Conservation (phyloP, 805 yeast genomes). For the Pichia nakasei region DNA sequence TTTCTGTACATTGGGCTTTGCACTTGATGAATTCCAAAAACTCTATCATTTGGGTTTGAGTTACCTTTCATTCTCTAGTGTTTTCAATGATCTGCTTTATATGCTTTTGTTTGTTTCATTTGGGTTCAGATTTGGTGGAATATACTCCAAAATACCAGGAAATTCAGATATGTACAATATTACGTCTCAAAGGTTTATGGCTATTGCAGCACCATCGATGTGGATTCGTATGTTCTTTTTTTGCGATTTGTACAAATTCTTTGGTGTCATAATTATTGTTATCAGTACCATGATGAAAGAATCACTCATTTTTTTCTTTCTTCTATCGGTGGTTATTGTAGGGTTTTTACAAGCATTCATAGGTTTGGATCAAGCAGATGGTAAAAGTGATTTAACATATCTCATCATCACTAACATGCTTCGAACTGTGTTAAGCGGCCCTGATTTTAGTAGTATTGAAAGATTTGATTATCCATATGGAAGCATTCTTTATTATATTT, state of each 20-base stretch:
- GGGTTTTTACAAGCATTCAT: constrained; percentile 84
- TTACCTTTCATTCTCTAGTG: constrained; percentile 72
- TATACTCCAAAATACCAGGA: constrained; percentile 21
- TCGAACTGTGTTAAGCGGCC: constrained; percentile 66
- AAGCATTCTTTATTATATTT: constrained; percentile 63
- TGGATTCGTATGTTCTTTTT: constrained; percentile 73
- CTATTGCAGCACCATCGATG: constrained; percentile 79
- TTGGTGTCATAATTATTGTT: constrained; percentile 85
- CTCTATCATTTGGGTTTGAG: constrained; percentile 67
- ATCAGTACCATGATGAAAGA: constrained; percentile 82
- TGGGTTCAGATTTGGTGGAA: constrained; percentile 41
- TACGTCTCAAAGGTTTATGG: constrained; percentile 54
- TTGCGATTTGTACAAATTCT: constrained; percentile 71
- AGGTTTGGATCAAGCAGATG: constrained; percentile 84
- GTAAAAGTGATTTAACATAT: constrained; percentile 65
- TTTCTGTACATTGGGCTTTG: constrained; percentile 56
- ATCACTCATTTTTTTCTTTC: constrained; percentile 70
- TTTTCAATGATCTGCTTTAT: constrained; percentile 66
- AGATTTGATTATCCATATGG: constrained; percentile 82
- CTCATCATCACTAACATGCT: constrained; percentile 56
- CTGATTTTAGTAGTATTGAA: constrained; percentile 61
- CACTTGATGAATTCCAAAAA: constrained; percentile 61
- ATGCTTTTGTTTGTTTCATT: constrained; percentile 44
- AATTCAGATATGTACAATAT: constrained; percentile 19
- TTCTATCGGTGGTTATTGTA: constrained; percentile 57